These are phyloP conservation scores for Cordyceps militaris DNA, from an alignment of 2,329 filamentous ascomycete genomes.

Conservation along the genomic window DNA sequence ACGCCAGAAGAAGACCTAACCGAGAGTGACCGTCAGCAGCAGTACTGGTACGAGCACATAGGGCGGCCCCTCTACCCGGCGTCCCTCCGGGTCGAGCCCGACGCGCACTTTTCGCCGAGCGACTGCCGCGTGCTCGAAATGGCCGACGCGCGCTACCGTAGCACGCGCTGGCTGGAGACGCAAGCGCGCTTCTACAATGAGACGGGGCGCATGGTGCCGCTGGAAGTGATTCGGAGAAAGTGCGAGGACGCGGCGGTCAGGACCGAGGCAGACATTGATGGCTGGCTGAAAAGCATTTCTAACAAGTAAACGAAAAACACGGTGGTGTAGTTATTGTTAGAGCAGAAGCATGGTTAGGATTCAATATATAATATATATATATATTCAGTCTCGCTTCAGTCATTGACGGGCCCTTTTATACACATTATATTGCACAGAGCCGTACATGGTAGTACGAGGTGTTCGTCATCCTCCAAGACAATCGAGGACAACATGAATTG, in stretches of 20 bases:
- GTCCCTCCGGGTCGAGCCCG: constrained; percentile 16
- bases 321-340: neutral
- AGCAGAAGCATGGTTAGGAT: neutral
- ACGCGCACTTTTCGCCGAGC: constrained; percentile 21
- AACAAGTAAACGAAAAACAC: neutral
- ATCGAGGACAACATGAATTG: neutral
- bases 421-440: neutral
- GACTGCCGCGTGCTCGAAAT: constrained; percentile 31
- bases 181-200: constrained; percentile 38
- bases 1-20: neutral
- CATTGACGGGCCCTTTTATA: neutral
- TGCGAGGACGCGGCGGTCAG: constrained; percentile 16
- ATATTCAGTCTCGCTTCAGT: neutral
- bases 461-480: neutral
- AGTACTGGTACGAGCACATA: constrained; percentile 27
- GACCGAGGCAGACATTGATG: neutral
- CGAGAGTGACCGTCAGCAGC: constrained; percentile 19
- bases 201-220: constrained; percentile 34
- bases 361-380: no score
- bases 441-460: neutral
- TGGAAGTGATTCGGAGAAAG: constrained; percentile 30
- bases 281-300: neutral
- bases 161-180: constrained; percentile 33
- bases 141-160: constrained; percentile 27
- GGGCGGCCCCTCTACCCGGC: constrained; percentile 25